Evolutionary conservation across 1,284 basidiomycete species (phyloP).

Genomic region (Boletellus deceptivus): DNA sequence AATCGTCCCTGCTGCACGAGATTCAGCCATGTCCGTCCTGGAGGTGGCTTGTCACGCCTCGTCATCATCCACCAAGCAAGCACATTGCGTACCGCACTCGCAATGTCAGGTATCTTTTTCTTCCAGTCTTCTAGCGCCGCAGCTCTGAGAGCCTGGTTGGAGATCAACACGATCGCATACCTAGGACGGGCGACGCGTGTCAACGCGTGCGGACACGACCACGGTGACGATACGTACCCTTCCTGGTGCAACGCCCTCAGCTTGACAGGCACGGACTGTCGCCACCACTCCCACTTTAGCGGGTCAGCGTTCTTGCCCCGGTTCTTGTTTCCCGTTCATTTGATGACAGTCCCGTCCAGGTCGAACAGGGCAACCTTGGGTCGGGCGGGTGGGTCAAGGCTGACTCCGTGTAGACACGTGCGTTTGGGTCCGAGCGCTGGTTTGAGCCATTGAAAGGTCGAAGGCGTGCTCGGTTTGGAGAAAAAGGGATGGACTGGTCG

Average conservation of each 20-base stretch:
- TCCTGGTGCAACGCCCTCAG: constrained; percentile 57
- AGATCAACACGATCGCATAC: constrained; percentile 74
- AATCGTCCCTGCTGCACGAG: too few relatives aligned
- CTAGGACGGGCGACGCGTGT: constrained; percentile 35
- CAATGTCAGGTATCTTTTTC: constrained; percentile 69
- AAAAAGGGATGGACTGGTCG: constrained; percentile 42
- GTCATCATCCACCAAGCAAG: neutral
- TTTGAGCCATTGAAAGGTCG: constrained; percentile 56
- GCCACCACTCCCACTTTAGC: constrained; percentile 78
- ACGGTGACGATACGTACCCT: constrained; percentile 45
- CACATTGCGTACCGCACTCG: constrained; percentile 55
- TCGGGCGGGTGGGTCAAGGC: constrained; percentile 48
- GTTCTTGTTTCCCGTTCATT: constrained; percentile 46
- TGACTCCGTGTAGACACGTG: constrained; percentile 63
- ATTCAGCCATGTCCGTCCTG: too few relatives aligned
- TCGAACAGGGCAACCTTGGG: constrained; percentile 81
- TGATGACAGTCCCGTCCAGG: constrained; percentile 86
- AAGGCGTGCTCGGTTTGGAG: constrained; percentile 22
- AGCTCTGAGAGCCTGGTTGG: constrained; percentile 71
- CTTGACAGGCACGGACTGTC: constrained; percentile 58
- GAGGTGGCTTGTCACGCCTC: too few relatives aligned
- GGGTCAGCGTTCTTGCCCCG: constrained; percentile 39
- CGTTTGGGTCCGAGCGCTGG: constrained; percentile 50
- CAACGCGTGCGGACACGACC: neutral
- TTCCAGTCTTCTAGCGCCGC: constrained; percentile 62